Base-by-base conservation (phyloP, 257 asterid genomes). In the Primulina tabacum region DNA sequence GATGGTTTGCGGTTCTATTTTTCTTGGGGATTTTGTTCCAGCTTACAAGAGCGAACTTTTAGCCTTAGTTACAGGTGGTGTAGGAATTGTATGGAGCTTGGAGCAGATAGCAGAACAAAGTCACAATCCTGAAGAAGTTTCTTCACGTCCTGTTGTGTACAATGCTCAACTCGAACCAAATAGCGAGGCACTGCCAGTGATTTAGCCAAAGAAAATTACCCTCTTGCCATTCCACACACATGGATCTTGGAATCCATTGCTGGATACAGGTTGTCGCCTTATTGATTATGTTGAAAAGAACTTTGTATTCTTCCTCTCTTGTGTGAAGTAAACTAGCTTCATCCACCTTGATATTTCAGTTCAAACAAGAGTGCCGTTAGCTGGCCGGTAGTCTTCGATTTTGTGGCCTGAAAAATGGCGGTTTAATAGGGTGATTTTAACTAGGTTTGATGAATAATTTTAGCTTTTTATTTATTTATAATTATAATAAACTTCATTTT, bases 201-300 rank as follows among this genome's bases (percentile, higher is more conserved):
- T 62, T 60, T 82, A 28, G 88, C 87, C 60, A 75, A 62, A 17
- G 72, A 47, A 56, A 69, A 76, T 0, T 76, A 76, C 14, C 82
- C 84, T 63, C 79, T 20, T 50, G 84, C 76, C 62, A 64, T 84
- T 73, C 86, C 87, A 17, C 97, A 89, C 80, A 89, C 96, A 5
- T 94, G 96, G 99, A 88, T 94, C 75, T 71, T 94, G 84, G 99
- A 94, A 74, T 83, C 95, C 1, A 84, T 94, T 71, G 92, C 97
- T 71, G 96, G 88, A 7, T 81, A 86, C 66, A 73, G 76, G 60
- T 59, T 83, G 74, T 76, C 79, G 73, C 87, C 90, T 50, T 60
- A n/a, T n/a, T n/a, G n/a, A n/a, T n/a, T n/a, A n/a, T n/a, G n/a
- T n/a, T n/a, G n/a, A n/a, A n/a, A n/a, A n/a, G n/a, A n/a, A n/a